phyloP scores from a whole-genome alignment of 768 basidiomycete species.

The Psilocybe azurescens region DNA sequence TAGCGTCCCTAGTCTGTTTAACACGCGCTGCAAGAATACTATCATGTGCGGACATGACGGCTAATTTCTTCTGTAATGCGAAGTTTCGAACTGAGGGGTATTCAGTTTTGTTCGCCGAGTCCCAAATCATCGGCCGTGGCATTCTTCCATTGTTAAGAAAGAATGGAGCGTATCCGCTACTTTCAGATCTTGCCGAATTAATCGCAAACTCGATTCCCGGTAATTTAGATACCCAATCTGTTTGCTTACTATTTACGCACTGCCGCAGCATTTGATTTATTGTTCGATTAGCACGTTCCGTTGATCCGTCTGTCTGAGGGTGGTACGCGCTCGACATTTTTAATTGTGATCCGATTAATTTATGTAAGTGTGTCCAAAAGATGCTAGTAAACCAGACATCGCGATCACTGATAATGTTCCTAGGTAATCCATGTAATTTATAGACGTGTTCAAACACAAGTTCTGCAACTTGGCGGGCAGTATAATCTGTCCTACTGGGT shows the following conservation, averaged over 20 bases:
- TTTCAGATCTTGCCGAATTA: too few species aligned
- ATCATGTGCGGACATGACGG: slow-evolving; percentile 35
- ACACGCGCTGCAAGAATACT: slow-evolving; percentile 33
- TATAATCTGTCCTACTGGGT: slow-evolving; percentile 5
- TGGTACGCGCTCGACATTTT: slow-evolving; percentile 31
- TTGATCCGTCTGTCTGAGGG: slow-evolving; percentile 31
- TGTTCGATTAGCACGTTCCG: slow-evolving; percentile 39
- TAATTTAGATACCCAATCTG: slow-evolving; percentile 34
- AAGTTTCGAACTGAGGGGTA: slow-evolving; percentile 22
- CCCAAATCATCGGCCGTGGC: slow-evolving; percentile 22
- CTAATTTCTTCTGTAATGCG: slow-evolving; percentile 17
- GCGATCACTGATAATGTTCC: slow-evolving; percentile 2
- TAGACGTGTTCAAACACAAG: not conserved
- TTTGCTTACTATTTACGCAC: slow-evolving; percentile 32
- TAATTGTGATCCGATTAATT: slow-evolving; percentile 17
- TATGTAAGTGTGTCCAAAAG: not conserved
- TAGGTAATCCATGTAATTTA: slow-evolving; percentile 1
- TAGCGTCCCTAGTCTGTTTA: slow-evolving; percentile 31
- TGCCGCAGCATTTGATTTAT: slow-evolving; percentile 34
- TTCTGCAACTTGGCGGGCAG: not conserved
- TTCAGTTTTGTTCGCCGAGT: slow-evolving; percentile 3
- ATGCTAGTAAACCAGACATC: slow-evolving; percentile 3
- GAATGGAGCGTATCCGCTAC: too few species aligned
- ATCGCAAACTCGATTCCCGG: slow-evolving; percentile 14
- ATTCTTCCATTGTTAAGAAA: slow-evolving; percentile 2